Base-by-base conservation (phyloP, 768 basidiomycete species). In the Amyloporia xantha region DNA sequence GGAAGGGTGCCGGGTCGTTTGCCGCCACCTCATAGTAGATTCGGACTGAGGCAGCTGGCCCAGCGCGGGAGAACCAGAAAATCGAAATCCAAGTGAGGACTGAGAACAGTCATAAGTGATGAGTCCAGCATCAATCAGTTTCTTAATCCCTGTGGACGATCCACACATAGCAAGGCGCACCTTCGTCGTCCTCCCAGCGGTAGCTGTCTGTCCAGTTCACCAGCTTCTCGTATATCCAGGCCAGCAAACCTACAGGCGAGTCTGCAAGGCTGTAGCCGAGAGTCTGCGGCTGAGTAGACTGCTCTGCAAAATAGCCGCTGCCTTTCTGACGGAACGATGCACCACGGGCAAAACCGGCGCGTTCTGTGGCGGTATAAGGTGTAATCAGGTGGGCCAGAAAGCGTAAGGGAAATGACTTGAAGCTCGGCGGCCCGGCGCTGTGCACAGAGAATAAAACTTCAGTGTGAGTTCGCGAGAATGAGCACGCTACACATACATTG, bases 141-240 rank as follows among this genome's bases (percentile, higher is more conserved):
- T n/a, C n/a, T n/a, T n/a, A n/a, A n/a, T n/a, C 15, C 23, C 33
- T 37, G 21, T 6, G 21, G 21, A 37, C 46, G 60, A 46, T 9
- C 57, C 57, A 25, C 57, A 39, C 24, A 26, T 20, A 49, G 27
- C 44, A 17, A 2, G 40, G 9, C 49, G 5, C 20, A 75, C 81
- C 68, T 65, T 81, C 77, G 27, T 82, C 79, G 41, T 78, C 76
- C 17, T 68, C 66, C 80, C 80, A 82, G 0, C 68, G 69, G 59
- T 82, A 81, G 3, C 57, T 56, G 54, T 82, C 79, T 0, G 66
- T 57, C 69, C 65, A 68, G 3, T 36, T 39, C 3, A 65, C 56
- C 15, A 59, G 54, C 50, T 68, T 67, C 56, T 68, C 66, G 48
- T 68, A 68, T 20, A 68, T 61, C 68, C 68, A 69, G 4, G 65